Evolutionary conservation across 805 yeast genomes (phyloP), one percentile per base, ranked within the genome.

Genomic region (Spathaspora sp.): DNA sequence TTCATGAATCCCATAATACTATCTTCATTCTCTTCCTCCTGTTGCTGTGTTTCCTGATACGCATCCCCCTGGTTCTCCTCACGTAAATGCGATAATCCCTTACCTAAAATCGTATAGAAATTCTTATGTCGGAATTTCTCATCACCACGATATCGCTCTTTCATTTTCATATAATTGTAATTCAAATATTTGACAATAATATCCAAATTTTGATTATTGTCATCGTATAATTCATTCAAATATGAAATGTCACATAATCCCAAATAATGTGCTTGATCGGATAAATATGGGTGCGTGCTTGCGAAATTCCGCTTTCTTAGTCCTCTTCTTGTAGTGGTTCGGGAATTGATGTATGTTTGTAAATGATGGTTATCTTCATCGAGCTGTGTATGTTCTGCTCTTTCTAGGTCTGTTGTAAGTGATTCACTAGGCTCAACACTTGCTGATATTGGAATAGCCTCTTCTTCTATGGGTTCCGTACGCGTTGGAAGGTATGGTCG

Each of bases 251-350:
- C 63, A 4, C 75, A 64, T 12, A 75, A 60, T 3, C 73, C 78
- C 35, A 75, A 60, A 64, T 73, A 75, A 50, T 73, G 75, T 3
- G 77, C 77, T 51, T 72, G 74, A 55, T 75, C 79, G 10, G 76
- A 73, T 26, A 75, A 55, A 54, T 75, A 75, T 0, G 79, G 79
- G 57, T 73, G 76, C 3, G 76, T 63, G 56, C 75, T 69, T 3
- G 79, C 70, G 50, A 75, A 75, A 23, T 69, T 75, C 26, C 79
- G 59, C 55, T 73, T 70, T 3, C 79, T 57, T 14, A 72, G 58
- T 26, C 75, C 67, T 49, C 76, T 44, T 48, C 70, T 47, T 12
- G 58, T 52, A 10, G 38, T 14, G 18, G 26, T 20, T 26, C 44
- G 43, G 9, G 54, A 46, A 29, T 52, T 46, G 19, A 53, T 18